phyloP scores from a whole-genome alignment of 1,139 yeast genomes.

The Candida gigantensis region DNA sequence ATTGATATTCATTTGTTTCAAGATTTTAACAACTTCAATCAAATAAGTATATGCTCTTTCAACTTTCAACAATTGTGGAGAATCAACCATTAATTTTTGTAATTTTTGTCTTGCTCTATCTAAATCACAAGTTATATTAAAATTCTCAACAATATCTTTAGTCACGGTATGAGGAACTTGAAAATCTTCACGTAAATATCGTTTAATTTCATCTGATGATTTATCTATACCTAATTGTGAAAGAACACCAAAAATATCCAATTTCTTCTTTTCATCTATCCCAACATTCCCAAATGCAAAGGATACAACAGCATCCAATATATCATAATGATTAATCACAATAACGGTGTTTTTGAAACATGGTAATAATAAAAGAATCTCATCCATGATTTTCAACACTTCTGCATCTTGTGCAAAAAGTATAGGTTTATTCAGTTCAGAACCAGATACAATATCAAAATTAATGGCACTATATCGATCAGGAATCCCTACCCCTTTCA shows the following conservation, averaged over 20 bases:
- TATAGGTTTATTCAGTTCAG: constrained; percentile 31
- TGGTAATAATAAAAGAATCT: constrained; percentile 63
- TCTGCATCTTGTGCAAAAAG: constrained; percentile 73
- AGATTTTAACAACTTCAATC: constrained; percentile 52
- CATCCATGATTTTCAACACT: constrained; percentile 77
- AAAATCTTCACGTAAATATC: constrained; percentile 66
- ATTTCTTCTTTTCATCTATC: constrained; percentile 59
- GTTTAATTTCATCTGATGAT: constrained; percentile 63
- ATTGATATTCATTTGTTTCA: constrained; percentile 54
- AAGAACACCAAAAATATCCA: constrained; percentile 66
- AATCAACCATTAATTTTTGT: constrained; percentile 71
- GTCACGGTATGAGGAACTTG: constrained; percentile 79
- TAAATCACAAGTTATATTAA: constrained; percentile 72
- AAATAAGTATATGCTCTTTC: constrained; percentile 66
- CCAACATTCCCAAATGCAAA: constrained; percentile 79
- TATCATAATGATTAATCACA: constrained; percentile 76
- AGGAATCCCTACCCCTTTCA: constrained; percentile 61
- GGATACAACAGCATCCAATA: constrained; percentile 61
- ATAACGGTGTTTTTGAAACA: constrained; percentile 59
- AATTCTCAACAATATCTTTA: constrained; percentile 71
- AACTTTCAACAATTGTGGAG: constrained; percentile 61
- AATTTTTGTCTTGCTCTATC: constrained; percentile 64
- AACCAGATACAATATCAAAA: constrained; percentile 71
- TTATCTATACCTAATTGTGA: constrained; percentile 78
- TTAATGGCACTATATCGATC: constrained; percentile 77